Evolutionary conservation across 2,329 filamentous ascomycete genomes (phyloP).

Genomic region (Colletotrichum sansevieriae): DNA sequence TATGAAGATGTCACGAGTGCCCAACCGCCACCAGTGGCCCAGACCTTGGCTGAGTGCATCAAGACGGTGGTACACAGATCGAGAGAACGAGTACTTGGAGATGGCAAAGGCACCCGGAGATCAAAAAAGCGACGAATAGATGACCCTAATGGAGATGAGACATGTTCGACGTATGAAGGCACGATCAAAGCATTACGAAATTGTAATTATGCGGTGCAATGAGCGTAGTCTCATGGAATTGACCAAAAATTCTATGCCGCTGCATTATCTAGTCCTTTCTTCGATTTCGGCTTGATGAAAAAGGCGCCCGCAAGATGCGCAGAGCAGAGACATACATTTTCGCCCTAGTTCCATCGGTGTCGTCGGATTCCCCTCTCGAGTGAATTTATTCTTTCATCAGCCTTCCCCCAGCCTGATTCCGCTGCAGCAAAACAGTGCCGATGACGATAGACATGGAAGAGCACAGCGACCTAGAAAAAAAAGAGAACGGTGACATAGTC

Average conservation of each 20-base stretch:
- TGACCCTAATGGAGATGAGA: no score
- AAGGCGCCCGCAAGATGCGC: conserved; percentile 31
- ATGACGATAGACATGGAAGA: conserved; percentile 69
- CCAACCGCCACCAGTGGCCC: background rate
- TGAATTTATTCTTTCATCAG: conserved; percentile 12
- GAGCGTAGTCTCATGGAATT: no score
- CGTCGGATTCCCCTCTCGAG: background rate
- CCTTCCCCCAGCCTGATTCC: background rate
- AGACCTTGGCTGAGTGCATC: background rate
- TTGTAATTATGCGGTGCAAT: no score
- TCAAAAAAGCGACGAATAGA: no score
- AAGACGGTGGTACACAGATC: background rate
- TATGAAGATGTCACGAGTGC: background rate
- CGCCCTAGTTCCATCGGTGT: background rate
- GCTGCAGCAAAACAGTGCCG: conserved; percentile 71
- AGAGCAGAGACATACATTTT: conserved; percentile 9
- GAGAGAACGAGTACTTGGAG: no score
- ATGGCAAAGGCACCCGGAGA: no score
- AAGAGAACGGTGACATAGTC: conserved; percentile 66
- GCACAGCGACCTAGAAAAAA: conserved; percentile 66
- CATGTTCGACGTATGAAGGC: no score
- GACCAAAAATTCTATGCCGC: no score
- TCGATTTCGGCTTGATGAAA: conserved; percentile 29
- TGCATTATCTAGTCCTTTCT: background rate
- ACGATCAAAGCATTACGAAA: no score